Evolutionary conservation across 192 early-diverging fungal genomes (phyloP).

Genomic region (Podila verticillata): DNA sequence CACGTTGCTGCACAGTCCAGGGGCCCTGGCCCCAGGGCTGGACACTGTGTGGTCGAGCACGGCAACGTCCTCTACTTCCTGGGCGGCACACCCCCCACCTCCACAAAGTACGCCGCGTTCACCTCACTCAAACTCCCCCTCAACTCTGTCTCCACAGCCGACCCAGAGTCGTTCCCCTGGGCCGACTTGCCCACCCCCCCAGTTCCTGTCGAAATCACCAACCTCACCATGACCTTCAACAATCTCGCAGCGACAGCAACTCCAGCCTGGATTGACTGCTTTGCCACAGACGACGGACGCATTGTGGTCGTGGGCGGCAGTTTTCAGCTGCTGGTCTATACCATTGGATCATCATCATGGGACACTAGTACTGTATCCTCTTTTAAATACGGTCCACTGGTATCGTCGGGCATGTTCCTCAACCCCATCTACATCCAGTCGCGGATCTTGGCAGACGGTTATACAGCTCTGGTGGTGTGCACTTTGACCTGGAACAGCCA

Average conservation of each 20-base stretch:
- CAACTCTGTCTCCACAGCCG: not conserved
- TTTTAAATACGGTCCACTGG: constrained; percentile 23
- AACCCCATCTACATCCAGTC: constrained; percentile 44
- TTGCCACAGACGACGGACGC: constrained; percentile 41
- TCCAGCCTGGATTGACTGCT: constrained; percentile 44
- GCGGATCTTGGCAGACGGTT: constrained; percentile 34
- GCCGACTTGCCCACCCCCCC: constrained; percentile 29
- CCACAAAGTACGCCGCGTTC: constrained; percentile 23
- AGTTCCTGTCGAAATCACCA: constrained; percentile 28
- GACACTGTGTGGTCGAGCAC: constrained; percentile 45
- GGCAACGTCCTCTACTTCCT: constrained; percentile 25
- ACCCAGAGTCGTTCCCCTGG: constrained; percentile 29
- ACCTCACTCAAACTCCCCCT: constrained; percentile 38
- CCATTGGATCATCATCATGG: constrained; percentile 20
- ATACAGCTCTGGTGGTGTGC: constrained; percentile 39
- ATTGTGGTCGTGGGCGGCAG: constrained; percentile 42
- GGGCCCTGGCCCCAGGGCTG: constrained; percentile 34
- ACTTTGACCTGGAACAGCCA: constrained; percentile 48
- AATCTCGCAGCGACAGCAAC: not conserved
- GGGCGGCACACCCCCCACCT: constrained; percentile 35
- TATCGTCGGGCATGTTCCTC: constrained; percentile 20
- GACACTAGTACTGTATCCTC: not conserved
- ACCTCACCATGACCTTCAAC: constrained; percentile 40
- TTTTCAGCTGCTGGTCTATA: constrained; percentile 21
- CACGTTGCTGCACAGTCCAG: constrained; percentile 26